Percentiles rank a stretch among this genome's conserved stretches.
phyloP scores from a whole-genome alignment of 2,329 filamentous ascomycete genomes.

The Geoglossum cookeanum region DNA sequence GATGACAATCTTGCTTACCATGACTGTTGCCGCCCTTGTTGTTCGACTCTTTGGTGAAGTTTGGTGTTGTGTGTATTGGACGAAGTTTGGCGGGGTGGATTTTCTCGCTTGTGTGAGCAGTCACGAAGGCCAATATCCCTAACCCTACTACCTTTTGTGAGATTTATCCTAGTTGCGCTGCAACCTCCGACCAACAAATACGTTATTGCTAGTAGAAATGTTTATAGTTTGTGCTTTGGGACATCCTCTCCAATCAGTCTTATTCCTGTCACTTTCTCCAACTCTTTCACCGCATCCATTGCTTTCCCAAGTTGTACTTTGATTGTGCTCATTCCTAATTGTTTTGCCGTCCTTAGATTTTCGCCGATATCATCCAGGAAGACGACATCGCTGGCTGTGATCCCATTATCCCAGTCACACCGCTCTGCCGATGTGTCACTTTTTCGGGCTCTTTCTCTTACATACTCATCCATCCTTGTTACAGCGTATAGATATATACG shows the following conservation, averaged over 20 bases:
- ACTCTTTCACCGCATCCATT: conserved; percentile 60
- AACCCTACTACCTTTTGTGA: neutral
- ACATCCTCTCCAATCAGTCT: conserved; percentile 29
- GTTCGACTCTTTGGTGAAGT: neutral
- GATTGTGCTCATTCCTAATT: conserved; percentile 59
- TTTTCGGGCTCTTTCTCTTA: conserved; percentile 34
- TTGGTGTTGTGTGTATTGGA: neutral
- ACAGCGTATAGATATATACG: conserved; percentile 63
- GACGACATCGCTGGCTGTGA: conserved; percentile 49
- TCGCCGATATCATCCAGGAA: conserved; percentile 92
- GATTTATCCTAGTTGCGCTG: too few relatives aligned
- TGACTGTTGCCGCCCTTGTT: neutral
- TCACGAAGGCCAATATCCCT: neutral
- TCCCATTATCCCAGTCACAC: conserved; percentile 8
- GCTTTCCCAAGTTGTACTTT: conserved; percentile 66
- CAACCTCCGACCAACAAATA: neutral
- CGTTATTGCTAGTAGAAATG: neutral
- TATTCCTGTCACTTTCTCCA: conserved; percentile 59
- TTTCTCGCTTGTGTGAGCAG: neutral
- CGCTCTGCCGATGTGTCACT: conserved; percentile 17
- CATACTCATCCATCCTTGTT: conserved; percentile 42
- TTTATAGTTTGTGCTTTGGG: conserved; percentile 16
- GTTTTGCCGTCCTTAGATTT: conserved; percentile 66
- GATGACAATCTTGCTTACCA: neutral
- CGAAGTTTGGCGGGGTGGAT: neutral